These are phyloP conservation scores for Protoeuglena noctilucae DNA, from an alignment of 139 green algal species.

Conservation along the genomic window DNA sequence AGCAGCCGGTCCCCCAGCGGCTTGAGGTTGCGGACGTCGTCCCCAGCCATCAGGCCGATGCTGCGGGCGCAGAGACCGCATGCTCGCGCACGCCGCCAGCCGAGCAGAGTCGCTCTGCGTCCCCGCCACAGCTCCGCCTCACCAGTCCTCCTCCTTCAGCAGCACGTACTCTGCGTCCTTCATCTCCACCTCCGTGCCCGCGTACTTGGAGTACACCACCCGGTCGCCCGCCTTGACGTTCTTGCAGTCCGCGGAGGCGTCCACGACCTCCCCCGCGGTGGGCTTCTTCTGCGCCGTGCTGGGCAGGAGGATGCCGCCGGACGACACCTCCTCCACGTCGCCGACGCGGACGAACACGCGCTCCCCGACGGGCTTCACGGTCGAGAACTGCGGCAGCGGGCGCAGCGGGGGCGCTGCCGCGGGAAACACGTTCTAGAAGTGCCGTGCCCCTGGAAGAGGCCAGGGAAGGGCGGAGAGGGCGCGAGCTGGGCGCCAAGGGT, in stretches of 20 bases:
- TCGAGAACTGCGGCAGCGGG: conserved; percentile 34
- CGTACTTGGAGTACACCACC: conserved; percentile 90
- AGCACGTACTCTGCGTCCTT: conserved; percentile 53
- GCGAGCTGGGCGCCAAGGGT: too few species aligned
- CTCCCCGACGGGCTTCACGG: conserved; percentile 65
- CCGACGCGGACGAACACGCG: conserved; percentile 73
- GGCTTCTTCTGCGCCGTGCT: conserved; percentile 58
- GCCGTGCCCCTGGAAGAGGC: too few species aligned
- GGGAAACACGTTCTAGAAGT: too few species aligned
- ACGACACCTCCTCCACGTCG: conserved; percentile 56
- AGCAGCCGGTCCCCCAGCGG: conserved; percentile 40
- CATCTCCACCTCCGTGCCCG: conserved; percentile 80
- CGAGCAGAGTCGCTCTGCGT: not conserved
- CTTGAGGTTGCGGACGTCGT: conserved; percentile 40
- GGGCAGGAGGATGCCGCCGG: conserved; percentile 80
- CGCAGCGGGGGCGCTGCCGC: too few species aligned
- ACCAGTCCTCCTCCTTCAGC: conserved; percentile 60
- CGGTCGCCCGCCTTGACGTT: conserved; percentile 51
- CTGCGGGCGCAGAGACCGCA: too few species aligned
- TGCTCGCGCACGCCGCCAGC: conserved; percentile 24
- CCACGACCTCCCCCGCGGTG: conserved; percentile 44
- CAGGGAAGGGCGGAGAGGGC: too few species aligned
- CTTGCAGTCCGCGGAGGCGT: conserved; percentile 17
- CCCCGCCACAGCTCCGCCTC: not conserved
- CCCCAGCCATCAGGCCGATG: conserved; percentile 33